Conservation (phyloP, 768 basidiomycete genomes). For the Hydnum rufescens region DNA sequence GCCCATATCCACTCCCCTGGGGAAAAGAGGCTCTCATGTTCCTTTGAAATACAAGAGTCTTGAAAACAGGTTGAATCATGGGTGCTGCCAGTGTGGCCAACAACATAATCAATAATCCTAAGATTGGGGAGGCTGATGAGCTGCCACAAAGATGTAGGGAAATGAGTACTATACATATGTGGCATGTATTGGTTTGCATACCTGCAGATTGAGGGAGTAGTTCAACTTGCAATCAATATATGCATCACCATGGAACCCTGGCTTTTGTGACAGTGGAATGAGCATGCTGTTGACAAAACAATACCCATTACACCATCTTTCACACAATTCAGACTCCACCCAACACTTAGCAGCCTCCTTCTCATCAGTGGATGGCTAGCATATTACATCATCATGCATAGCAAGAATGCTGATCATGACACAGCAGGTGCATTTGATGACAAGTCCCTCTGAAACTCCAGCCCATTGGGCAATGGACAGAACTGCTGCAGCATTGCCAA, state of each 20-base stretch:
- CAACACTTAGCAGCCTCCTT: slow-evolving; percentile 23
- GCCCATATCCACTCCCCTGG: no score
- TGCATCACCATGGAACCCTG: slow-evolving; percentile 15
- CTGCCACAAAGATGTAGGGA: no score
- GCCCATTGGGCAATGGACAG: slow-evolving; percentile 22
- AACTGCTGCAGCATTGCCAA: slow-evolving; percentile 21
- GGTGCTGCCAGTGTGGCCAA: no score
- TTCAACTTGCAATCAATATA: slow-evolving; percentile 6
- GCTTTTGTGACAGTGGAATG: slow-evolving; percentile 16
- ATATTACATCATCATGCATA: slow-evolving; percentile 15
- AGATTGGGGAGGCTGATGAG: no score
- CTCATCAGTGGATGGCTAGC: slow-evolving; percentile 17
- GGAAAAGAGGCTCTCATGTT: no score
- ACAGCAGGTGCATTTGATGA: slow-evolving; percentile 14
- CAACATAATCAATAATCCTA: no score
- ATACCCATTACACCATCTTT: slow-evolving; percentile 17
- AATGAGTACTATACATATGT: no score
- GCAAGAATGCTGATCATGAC: slow-evolving; percentile 19
- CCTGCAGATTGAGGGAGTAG: slow-evolving; percentile 18
- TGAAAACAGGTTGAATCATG: no score
- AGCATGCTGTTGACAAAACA: slow-evolving; percentile 19
- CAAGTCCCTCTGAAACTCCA: slow-evolving; percentile 19
- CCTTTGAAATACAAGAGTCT: no score
- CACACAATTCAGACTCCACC: slow-evolving; percentile 17
- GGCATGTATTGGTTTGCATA: no score